These are phyloP conservation scores for Hypoxylon sp. DNA, from an alignment of 2,329 filamentous ascomycete species.

Conservation along the genomic window DNA sequence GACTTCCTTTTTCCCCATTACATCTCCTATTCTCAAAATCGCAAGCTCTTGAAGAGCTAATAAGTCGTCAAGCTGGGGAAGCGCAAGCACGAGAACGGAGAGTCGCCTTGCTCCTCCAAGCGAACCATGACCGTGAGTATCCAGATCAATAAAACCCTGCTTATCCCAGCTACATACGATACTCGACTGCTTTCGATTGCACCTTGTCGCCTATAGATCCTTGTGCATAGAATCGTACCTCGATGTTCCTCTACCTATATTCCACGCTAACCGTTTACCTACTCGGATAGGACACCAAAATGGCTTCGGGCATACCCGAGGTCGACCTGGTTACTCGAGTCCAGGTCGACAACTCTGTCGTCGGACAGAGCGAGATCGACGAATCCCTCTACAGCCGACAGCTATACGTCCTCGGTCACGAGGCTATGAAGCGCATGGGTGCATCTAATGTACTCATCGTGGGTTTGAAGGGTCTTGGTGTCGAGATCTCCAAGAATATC, in stretches of 20 bases:
- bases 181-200: conserved; percentile 5
- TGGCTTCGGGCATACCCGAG: conserved; percentile 58
- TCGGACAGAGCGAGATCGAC: conserved; percentile 71
- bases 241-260: conserved; percentile 3
- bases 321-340: conserved; percentile 73
- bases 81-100: conserved; percentile 73
- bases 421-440: conserved; percentile 99
- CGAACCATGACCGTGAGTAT: conserved; percentile 71
- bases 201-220: not conserved
- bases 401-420: conserved; percentile 77
- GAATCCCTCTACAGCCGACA: conserved; percentile 80
- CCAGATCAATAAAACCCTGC: conserved; percentile 3
- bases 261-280: conserved; percentile 32
- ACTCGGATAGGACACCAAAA: conserved; percentile 60
- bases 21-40: conserved; percentile 14
- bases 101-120: conserved; percentile 67
- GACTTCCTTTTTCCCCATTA: not conserved
- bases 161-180: not conserved
- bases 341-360: conserved; percentile 72
- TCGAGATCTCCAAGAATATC: conserved; percentile 99
- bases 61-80: conserved; percentile 69
- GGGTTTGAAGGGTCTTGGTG: conserved; percentile 92
- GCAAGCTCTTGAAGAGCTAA: conserved; percentile 38
- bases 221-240: not conserved
- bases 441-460: conserved; percentile 94